Conservation (phyloP, 768 basidiomycete genomes). For the Amanita pseudoporphyria region DNA sequence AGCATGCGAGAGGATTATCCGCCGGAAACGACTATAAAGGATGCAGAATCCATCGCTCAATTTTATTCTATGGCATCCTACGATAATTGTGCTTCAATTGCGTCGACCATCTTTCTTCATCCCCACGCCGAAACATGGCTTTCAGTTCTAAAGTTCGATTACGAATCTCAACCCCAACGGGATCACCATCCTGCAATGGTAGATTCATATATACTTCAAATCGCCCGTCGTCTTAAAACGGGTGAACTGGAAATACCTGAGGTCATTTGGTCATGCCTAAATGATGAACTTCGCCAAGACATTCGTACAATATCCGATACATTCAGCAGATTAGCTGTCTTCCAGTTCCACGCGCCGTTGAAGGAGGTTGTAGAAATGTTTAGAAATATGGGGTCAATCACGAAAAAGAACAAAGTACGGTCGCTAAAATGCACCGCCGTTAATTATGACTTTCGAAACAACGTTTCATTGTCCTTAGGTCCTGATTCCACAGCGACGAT, state of each 20-base stretch:
- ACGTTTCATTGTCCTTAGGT: background rate
- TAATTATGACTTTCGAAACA: background rate
- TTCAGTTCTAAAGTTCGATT: background rate
- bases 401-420: background rate
- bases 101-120: background rate
- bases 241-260: background rate
- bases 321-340: background rate
- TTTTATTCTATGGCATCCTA: background rate
- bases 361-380: background rate
- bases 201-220: background rate
- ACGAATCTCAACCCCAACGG: background rate
- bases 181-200: background rate
- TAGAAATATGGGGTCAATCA: background rate
- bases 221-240: background rate
- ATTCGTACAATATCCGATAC: background rate
- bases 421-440: too few species aligned
- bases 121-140: background rate
- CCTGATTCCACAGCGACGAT: background rate
- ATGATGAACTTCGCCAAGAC: background rate
- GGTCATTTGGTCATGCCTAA: background rate
- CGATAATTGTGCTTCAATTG: background rate
- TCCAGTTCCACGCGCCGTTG: background rate
- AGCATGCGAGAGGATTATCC: background rate
- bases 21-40: background rate
- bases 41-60: background rate